Conservation (phyloP, 768 basidiomycete genomes). For the Leucosporidium creatinivorum region DNA sequence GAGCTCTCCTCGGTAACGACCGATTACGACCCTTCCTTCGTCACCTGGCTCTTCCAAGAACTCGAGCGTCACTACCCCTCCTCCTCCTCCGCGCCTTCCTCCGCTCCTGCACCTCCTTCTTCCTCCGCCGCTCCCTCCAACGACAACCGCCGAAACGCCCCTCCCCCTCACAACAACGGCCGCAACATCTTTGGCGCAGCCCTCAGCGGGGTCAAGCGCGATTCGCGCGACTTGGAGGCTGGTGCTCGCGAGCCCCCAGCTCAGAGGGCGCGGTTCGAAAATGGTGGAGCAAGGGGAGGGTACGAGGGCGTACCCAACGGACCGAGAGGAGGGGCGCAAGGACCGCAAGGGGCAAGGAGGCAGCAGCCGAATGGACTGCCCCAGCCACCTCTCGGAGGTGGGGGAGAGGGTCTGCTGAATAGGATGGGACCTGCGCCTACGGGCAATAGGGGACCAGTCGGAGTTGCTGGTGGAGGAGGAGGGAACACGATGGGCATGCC, state of each 20-base stretch:
- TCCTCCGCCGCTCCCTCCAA: slow-evolving; percentile 9
- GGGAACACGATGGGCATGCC: slow-evolving; percentile 18
- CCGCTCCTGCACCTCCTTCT: slow-evolving; percentile 34
- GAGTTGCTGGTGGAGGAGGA: slow-evolving; percentile 12
- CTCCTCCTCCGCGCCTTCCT: slow-evolving; percentile 35
- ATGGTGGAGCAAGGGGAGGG: slow-evolving; percentile 13
- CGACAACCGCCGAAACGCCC: background rate
- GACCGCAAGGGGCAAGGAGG: slow-evolving; percentile 5
- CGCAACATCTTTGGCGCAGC: slow-evolving; percentile 31
- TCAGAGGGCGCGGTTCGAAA: slow-evolving; percentile 3
- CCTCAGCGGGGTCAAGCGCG: slow-evolving; percentile 34
- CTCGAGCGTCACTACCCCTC: slow-evolving; percentile 44
- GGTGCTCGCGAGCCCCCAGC: background rate
- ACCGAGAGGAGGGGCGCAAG: background rate
- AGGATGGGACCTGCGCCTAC: slow-evolving; percentile 20
- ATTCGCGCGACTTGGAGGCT: slow-evolving; percentile 9
- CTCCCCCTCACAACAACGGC: background rate
- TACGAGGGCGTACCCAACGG: slow-evolving; percentile 12
- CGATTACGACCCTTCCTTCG: slow-evolving; percentile 76
- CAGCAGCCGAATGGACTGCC: too few species aligned
- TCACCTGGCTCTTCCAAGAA: slow-evolving; percentile 78
- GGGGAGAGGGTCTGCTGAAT: slow-evolving; percentile 8
- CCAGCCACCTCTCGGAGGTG: too few species aligned
- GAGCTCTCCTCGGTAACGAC: slow-evolving; percentile 79
- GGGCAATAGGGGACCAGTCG: background rate